Evolutionary conservation across 257 asterid genomes (phyloP).

Genomic region (Eustoma russellianum): DNA sequence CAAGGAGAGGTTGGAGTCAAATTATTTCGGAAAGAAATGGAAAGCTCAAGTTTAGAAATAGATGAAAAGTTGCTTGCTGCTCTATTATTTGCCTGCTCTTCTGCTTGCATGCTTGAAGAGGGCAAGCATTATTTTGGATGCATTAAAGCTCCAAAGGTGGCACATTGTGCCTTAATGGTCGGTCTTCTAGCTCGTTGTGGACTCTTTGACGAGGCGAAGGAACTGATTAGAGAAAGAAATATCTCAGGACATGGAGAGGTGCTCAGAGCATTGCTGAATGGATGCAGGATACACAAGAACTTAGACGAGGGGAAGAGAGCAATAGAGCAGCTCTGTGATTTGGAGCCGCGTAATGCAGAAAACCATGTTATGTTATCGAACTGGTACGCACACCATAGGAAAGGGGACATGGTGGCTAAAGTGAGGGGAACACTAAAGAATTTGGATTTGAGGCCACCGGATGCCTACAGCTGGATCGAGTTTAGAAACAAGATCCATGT

Average conservation of each 20-base stretch:
- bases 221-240: conserved; percentile 12
- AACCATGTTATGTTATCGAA: conserved; percentile 15
- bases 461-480: conserved; percentile 28
- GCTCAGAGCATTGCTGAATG: conserved; percentile 25
- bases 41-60: conserved; percentile 1
- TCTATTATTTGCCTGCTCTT: conserved; percentile 17
- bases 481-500: conserved; percentile 24
- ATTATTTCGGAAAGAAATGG: conserved; percentile 10
- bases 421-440: conserved; percentile 9
- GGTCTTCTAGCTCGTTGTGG: conserved; percentile 24
- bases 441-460: conserved; percentile 16
- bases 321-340: conserved; percentile 14
- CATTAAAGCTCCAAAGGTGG: conserved; percentile 19
- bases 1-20: conserved; percentile 19
- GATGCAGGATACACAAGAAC: conserved; percentile 19
- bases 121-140: conserved; percentile 14
- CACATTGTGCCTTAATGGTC: conserved; percentile 22
- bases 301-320: conserved; percentile 7
- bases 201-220: conserved; percentile 15
- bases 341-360: conserved; percentile 22
- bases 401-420: conserved; percentile 15
- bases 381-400: conserved; percentile 19
- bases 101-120: conserved; percentile 21
- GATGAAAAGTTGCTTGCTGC: conserved; percentile 19
- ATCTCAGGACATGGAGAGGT: conserved; percentile 15